These are phyloP conservation scores for Sugiyamaella novakii DNA, from an alignment of 1,139 yeast genomes.

Conservation along the genomic window DNA sequence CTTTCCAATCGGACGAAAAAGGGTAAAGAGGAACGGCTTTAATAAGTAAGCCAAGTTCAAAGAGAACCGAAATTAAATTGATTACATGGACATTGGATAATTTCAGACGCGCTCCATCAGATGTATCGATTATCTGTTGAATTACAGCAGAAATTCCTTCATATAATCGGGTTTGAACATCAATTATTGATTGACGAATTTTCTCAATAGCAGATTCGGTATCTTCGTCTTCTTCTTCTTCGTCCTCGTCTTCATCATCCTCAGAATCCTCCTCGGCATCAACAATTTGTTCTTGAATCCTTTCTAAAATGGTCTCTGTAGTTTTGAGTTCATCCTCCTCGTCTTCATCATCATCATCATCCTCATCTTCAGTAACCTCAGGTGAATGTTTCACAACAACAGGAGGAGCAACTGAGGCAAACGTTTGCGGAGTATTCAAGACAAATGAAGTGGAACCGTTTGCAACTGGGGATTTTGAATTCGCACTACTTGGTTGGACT, in stretches of 20 bases:
- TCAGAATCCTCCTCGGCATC: constrained; percentile 21
- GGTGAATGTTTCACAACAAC: neutral
- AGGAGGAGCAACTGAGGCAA: neutral
- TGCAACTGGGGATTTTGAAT: constrained; percentile 1
- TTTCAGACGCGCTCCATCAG: constrained; percentile 25
- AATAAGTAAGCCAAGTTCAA: constrained; percentile 28
- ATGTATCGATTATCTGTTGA: constrained; percentile 20
- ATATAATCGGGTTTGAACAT: constrained; percentile 20
- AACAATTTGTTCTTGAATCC: neutral
- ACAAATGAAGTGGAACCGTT: constrained; percentile 14
- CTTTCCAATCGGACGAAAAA: constrained; percentile 25
- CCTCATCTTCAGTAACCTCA: constrained; percentile 14
- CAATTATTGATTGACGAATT: constrained; percentile 3
- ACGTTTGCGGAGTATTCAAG: constrained; percentile 13
- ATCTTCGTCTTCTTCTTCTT: constrained; percentile 24
- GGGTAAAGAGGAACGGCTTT: constrained; percentile 16
- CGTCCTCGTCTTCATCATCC: constrained; percentile 24
- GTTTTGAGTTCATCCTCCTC: constrained; percentile 19
- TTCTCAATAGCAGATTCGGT: constrained; percentile 5
- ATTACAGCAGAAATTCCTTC: constrained; percentile 18
- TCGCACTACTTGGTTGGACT: constrained; percentile 3
- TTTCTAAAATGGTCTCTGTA: neutral
- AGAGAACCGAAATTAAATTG: constrained; percentile 23
- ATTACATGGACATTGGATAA: constrained; percentile 28
- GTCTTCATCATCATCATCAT: constrained; percentile 23